Conservation (phyloP, 1,284 basidiomycete genomes). For the Pyrrhoderma lamaoense region DNA sequence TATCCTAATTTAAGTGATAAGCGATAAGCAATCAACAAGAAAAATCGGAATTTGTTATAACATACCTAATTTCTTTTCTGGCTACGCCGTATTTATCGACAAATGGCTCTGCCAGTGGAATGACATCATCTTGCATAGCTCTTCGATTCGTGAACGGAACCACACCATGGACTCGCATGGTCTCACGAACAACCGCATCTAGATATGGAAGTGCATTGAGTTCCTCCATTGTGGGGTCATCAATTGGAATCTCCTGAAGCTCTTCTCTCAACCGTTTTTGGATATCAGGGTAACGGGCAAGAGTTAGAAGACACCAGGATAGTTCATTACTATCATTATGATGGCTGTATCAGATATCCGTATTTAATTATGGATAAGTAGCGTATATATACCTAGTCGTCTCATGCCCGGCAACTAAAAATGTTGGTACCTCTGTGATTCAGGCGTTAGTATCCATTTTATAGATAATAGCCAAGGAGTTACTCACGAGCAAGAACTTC, state of each 20-base stretch:
- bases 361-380: no score
- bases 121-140: constrained; percentile 22
- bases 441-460: not conserved
- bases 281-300: constrained; percentile 32
- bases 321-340: constrained; percentile 31
- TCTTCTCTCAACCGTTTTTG: constrained; percentile 42
- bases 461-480: not conserved
- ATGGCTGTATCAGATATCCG: no score
- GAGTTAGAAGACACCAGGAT: constrained; percentile 40
- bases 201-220: constrained; percentile 30
- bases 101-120: constrained; percentile 23
- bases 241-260: constrained; percentile 22
- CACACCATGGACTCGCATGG: constrained; percentile 22
- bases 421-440: constrained; percentile 37
- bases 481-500: constrained; percentile 51
- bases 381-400: constrained; percentile 25
- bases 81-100: constrained; percentile 20
- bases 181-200: constrained; percentile 28
- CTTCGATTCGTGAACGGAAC: constrained; percentile 21
- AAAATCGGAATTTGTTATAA: not conserved
- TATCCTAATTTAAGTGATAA: constrained; percentile 24
- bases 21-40: not conserved
- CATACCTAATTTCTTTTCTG: constrained; percentile 20
- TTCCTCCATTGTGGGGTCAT: constrained; percentile 26
- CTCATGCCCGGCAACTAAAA: constrained; percentile 32